Conservation (phyloP, 192 early-diverging fungal genomes). For the Geranomyces michiganensis region DNA sequence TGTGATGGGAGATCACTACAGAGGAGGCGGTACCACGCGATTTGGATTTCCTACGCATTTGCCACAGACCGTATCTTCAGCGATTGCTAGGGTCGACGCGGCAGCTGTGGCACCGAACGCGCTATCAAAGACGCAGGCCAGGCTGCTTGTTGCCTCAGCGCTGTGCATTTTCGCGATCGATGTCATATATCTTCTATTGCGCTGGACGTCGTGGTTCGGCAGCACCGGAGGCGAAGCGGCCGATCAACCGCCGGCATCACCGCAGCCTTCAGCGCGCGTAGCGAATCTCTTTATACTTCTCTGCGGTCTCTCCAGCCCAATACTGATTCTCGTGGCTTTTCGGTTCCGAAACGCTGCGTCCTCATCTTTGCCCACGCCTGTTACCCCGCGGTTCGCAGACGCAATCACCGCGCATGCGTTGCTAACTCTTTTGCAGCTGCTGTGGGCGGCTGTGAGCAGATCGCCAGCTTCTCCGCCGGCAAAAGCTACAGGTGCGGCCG, state of each 20-base stretch:
- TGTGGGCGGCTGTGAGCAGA: neutral
- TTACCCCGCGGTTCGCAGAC: neutral
- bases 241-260: neutral
- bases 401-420: constrained; percentile 19
- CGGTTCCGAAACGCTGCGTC: neutral
- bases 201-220: constrained; percentile 15
- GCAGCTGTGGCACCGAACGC: neutral
- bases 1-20: constrained; percentile 29
- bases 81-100: constrained; percentile 1
- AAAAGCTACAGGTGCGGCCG: neutral
- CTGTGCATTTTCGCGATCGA: neutral
- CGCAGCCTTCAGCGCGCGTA: too few relatives aligned
- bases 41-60: neutral
- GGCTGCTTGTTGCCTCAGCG: neutral
- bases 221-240: neutral
- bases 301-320: constrained; percentile 6
- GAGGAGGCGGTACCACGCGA: neutral
- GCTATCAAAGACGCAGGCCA: constrained; percentile 9
- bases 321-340: constrained; percentile 13
- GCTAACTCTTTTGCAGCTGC: constrained; percentile 8
- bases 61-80: neutral
- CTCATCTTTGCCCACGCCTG: neutral
- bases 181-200: constrained; percentile 7
- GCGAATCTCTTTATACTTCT: neutral
- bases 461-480: neutral